Conservation (phyloP, 164 flowering plant species). For the Annona squamosa region DNA sequence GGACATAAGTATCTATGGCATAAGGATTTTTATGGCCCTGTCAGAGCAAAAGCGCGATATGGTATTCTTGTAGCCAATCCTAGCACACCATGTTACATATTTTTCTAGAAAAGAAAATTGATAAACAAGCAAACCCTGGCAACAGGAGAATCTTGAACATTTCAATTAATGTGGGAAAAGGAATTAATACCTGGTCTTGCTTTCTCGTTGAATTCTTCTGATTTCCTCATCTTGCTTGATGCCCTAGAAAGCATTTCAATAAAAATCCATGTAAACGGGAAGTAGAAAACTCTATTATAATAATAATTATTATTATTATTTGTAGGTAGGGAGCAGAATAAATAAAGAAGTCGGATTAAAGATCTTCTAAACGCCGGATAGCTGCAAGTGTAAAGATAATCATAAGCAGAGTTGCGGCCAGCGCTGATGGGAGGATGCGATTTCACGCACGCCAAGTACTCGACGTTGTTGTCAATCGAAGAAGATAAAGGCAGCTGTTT, state of each 20-base stretch:
- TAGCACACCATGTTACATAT: no score
- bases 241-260: conserved; percentile 23
- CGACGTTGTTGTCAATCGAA: no score
- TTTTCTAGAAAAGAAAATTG: neutral
- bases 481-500: neutral
- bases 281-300: neutral
- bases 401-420: neutral
- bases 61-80: no score
- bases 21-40: no score
- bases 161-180: no score
- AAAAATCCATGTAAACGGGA: neutral
- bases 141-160: neutral
- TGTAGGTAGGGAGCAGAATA: no score
- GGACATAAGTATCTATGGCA: no score
- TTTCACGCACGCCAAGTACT: no score
- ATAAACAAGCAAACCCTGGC: neutral
- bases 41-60: no score
- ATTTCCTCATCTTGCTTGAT: conserved; percentile 29
- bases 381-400: neutral
- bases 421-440: no score
- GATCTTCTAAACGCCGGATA: neutral
- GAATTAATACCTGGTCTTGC: conserved; percentile 25
- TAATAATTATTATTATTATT: no score
- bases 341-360: no score
- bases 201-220: conserved; percentile 24